Evolutionary conservation across 805 yeast species (phyloP).

Genomic region (Spathaspora gorwiae): DNA sequence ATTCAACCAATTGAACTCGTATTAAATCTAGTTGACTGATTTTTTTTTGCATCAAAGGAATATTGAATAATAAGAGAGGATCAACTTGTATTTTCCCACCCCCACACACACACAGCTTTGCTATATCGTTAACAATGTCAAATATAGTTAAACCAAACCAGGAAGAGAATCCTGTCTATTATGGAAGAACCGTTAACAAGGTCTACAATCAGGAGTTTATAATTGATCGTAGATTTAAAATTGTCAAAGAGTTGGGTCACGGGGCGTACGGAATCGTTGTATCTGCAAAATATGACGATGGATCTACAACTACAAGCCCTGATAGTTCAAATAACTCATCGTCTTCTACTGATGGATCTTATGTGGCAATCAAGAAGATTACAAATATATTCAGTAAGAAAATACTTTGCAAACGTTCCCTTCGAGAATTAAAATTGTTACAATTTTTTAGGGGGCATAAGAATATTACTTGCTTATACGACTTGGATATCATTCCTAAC

Average conservation of each 20-base stretch:
- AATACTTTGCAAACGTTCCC: constrained; percentile 84
- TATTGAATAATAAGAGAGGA: no score
- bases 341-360: constrained; percentile 26
- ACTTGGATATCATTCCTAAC: constrained; percentile 83
- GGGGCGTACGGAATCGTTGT: constrained; percentile 98
- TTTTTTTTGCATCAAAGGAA: no score
- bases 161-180: constrained; percentile 1
- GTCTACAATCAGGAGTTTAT: constrained; percentile 81
- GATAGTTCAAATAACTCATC: constrained; percentile 3
- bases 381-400: constrained; percentile 91
- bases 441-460: constrained; percentile 95
- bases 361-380: constrained; percentile 91
- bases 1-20: no score
- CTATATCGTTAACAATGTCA: no score
- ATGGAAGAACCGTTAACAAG: constrained; percentile 34
- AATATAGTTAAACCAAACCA: no score
- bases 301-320: constrained; percentile 29
- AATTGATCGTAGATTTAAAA: constrained; percentile 81
- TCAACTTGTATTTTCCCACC: no score
- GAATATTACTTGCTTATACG: constrained; percentile 92
- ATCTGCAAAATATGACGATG: constrained; percentile 84
- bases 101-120: no score
- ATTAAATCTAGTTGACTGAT: no score
- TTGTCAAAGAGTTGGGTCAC: constrained; percentile 91
- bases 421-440: constrained; percentile 83